Conservation (phyloP, 2,329 filamentous ascomycete species). For the Colletotrichum sp. region DNA sequence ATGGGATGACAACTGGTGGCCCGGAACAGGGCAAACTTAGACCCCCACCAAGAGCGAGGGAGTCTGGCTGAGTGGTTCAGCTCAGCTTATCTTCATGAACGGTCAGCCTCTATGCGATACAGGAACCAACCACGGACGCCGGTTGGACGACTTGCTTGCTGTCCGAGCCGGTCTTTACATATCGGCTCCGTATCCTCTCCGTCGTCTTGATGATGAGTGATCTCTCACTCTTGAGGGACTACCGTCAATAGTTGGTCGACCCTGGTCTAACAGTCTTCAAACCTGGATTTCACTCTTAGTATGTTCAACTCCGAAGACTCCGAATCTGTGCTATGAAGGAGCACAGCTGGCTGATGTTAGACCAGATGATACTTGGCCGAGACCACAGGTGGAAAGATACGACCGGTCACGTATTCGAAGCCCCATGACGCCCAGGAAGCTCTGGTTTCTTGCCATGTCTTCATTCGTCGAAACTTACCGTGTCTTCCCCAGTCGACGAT, state of each 20-base stretch:
- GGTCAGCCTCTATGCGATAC: background rate
- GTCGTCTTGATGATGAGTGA: background rate
- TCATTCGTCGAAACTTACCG: background rate
- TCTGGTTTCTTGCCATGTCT: background rate
- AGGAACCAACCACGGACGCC: background rate
- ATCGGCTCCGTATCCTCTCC: background rate
- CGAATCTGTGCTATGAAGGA: background rate
- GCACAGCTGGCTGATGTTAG: background rate
- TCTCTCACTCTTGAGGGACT: background rate
- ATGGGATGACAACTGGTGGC: conserved; percentile 12
- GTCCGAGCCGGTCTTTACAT: background rate
- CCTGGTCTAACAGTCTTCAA: background rate
- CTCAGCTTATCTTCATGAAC: background rate
- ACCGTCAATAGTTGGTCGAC: background rate
- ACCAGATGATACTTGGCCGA: background rate
- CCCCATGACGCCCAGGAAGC: background rate
- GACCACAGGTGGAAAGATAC: background rate
- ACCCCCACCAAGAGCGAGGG: background rate
- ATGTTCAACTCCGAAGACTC: background rate
- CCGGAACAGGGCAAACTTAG: background rate
- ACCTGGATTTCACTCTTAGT: background rate
- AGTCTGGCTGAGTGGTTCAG: background rate
- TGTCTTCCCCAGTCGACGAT: background rate
- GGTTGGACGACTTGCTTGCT: background rate
- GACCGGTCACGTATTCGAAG: background rate